A percentile compares a stretch with the other conserved stretches of the same genome.
phyloP scores from a whole-genome alignment of 164 flowering plant species.

The Aristolochia californica region DNA sequence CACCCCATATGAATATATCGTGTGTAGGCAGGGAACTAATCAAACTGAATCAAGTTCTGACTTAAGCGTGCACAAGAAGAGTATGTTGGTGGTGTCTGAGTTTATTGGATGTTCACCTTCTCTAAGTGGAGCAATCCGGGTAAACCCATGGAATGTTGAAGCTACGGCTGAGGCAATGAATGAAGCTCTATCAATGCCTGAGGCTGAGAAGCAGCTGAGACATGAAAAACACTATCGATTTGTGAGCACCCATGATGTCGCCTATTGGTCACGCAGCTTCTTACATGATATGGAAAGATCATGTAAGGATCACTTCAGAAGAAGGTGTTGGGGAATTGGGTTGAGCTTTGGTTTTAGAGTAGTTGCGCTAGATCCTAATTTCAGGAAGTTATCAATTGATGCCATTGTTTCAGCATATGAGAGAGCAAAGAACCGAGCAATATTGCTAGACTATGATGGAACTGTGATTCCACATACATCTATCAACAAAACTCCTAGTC shows the following conservation, averaged over 20 bases:
- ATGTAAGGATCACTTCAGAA: slow-evolving; percentile 57
- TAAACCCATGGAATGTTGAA: slow-evolving; percentile 74
- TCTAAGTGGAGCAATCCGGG: slow-evolving; percentile 68
- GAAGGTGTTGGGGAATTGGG: slow-evolving; percentile 73
- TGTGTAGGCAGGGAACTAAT: slow-evolving; percentile 46
- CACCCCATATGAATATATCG: slow-evolving; percentile 66
- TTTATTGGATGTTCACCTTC: slow-evolving; percentile 84
- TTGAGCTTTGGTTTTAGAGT: slow-evolving; percentile 67
- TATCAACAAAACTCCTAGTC: slow-evolving; percentile 53
- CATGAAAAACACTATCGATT: slow-evolving; percentile 74
- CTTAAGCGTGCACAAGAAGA: slow-evolving; percentile 35
- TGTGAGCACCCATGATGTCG: slow-evolving; percentile 72
- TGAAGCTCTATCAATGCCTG: slow-evolving; percentile 55
- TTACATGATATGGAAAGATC: slow-evolving; percentile 68
- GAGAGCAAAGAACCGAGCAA: slow-evolving; percentile 44
- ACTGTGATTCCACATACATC: slow-evolving; percentile 69
- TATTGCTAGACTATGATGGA: slow-evolving; percentile 71
- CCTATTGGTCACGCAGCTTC: slow-evolving; percentile 68
- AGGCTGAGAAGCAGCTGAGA: slow-evolving; percentile 62
- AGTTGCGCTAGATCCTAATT: slow-evolving; percentile 65
- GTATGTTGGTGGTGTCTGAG: slow-evolving; percentile 76
- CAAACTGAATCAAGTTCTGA: slow-evolving; percentile 26
- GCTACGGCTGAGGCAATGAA: slow-evolving; percentile 68
- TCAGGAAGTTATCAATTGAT: slow-evolving; percentile 55
- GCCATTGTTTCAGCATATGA: slow-evolving; percentile 43